Conservation (phyloP, 768 basidiomycete species). For the Tricholoma saponaceum region DNA sequence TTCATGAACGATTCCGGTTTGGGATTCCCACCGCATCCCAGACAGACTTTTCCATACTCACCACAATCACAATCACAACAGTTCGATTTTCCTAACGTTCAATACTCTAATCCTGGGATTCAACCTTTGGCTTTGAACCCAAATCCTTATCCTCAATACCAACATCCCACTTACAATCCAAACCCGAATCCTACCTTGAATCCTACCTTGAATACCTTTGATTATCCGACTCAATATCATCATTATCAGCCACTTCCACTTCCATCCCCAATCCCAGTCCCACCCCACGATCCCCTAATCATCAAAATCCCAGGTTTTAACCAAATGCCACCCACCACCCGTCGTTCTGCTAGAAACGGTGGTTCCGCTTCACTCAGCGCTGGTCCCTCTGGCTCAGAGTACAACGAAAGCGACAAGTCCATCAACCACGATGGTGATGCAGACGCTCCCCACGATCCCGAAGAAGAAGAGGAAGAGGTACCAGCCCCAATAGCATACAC, state of each 20-base stretch:
- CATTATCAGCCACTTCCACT: too few species aligned
- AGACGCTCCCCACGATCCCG: conserved; percentile 23
- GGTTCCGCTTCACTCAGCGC: conserved; percentile 25
- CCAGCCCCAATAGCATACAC: conserved; percentile 21
- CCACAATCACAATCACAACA: too few species aligned
- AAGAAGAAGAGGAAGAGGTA: conserved; percentile 29
- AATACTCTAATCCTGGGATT: too few species aligned
- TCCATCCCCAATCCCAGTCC: not conserved
- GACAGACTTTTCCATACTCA: too few species aligned
- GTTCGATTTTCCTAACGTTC: too few species aligned
- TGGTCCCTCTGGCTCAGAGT: conserved; percentile 44
- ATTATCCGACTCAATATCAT: too few species aligned
- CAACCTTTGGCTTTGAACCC: too few species aligned
- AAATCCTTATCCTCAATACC: too few species aligned
- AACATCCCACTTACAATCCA: too few species aligned
- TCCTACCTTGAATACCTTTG: too few species aligned
- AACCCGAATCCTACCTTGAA: too few species aligned
- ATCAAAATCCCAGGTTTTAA: conserved; percentile 23
- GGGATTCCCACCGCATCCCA: not conserved
- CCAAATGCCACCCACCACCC: conserved; percentile 17
- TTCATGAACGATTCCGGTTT: conserved; percentile 4
- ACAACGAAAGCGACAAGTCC: conserved; percentile 45
- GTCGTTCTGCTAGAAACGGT: conserved; percentile 31
- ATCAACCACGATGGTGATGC: conserved; percentile 12
- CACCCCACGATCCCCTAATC: conserved; percentile 5